Percentiles rank a stretch among this genome's conserved stretches.
Conservation (phyloP, 2,329 filamentous ascomycete genomes). For the Xylariomycetidae sp. region DNA sequence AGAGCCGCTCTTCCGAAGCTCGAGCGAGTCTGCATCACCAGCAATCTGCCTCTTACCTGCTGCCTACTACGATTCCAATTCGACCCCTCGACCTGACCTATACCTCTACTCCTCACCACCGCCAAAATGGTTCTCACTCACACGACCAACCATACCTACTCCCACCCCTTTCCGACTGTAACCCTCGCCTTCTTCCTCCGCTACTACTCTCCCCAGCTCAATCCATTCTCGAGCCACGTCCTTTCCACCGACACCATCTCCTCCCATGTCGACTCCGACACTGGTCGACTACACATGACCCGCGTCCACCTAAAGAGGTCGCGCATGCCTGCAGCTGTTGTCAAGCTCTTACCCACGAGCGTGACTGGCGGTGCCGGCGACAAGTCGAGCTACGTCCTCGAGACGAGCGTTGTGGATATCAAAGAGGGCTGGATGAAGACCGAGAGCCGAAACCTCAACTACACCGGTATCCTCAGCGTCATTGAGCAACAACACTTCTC, state of each 20-base stretch:
- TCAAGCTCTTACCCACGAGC: constrained; percentile 67
- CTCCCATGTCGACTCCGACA: constrained; percentile 64
- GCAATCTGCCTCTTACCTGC: constrained; percentile 1
- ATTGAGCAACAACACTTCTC: constrained; percentile 69
- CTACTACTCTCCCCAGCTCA: constrained; percentile 65
- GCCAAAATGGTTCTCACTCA: constrained; percentile 56
- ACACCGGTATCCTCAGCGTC: constrained; percentile 72
- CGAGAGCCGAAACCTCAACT: constrained; percentile 76
- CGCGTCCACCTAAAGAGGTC: constrained; percentile 79
- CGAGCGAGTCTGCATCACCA: no score
- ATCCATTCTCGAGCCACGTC: constrained; percentile 77
- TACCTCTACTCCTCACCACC: not conserved
- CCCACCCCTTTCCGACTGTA: constrained; percentile 77
- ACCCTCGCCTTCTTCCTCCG: constrained; percentile 86
- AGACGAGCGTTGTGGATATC: constrained; percentile 73
- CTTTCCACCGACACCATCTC: constrained; percentile 78
- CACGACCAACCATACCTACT: constrained; percentile 65
- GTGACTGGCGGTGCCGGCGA: constrained; percentile 61
- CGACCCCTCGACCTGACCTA: constrained; percentile 1
- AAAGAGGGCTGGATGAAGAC: constrained; percentile 78
- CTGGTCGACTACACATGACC: constrained; percentile 69
- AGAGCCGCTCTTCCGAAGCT: no score
- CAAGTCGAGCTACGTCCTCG: constrained; percentile 73
- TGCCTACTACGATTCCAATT: not conserved
- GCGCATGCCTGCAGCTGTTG: constrained; percentile 66